A percentile compares a stretch with the other conserved stretches of the same genome.
Evolutionary conservation across 2,329 filamentous ascomycete species (phyloP).

Genomic region (Nemania serpens): DNA sequence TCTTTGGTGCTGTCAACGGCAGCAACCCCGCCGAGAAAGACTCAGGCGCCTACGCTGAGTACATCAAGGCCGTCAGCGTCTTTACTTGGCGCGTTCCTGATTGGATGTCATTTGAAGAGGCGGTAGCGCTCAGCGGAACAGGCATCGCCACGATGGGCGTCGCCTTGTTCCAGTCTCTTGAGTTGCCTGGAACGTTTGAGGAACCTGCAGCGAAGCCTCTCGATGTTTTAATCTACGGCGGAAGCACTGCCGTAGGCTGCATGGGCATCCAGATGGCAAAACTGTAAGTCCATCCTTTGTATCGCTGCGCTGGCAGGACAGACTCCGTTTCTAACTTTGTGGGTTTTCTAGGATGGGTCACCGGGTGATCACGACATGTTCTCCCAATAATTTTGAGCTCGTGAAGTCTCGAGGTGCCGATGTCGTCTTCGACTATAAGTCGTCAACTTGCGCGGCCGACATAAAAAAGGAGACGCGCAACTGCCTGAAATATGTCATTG

Average conservation of each 20-base stretch:
- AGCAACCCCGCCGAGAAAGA: slow-evolving; percentile 37
- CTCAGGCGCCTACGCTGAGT: slow-evolving; percentile 45
- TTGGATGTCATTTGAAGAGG: slow-evolving; percentile 39
- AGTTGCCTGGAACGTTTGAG: not conserved
- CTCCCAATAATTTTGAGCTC: slow-evolving; percentile 1
- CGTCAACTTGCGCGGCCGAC: not conserved
- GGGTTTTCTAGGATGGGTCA: not conserved
- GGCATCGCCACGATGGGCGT: slow-evolving; percentile 36
- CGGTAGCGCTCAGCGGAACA: slow-evolving; percentile 38
- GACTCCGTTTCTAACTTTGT: too few relatives aligned
- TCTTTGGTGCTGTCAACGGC: slow-evolving; percentile 45
- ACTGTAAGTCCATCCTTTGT: not conserved
- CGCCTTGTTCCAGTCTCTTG: not conserved
- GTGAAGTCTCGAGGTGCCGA: not conserved
- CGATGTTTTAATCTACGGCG: not conserved
- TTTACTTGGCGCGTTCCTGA: slow-evolving; percentile 40
- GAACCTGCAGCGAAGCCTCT: not conserved
- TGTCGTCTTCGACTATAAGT: slow-evolving; percentile 1
- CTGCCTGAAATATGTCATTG: not conserved
- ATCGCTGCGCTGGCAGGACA: too few relatives aligned
- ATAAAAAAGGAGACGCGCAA: not conserved
- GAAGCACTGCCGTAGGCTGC: not conserved
- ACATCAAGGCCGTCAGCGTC: slow-evolving; percentile 38
- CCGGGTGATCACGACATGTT: not conserved
- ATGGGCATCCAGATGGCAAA: not conserved